phyloP scores from a whole-genome alignment of 225 moss, liverwort and hornwort species.

The Rhytidiadelphus loreus region DNA sequence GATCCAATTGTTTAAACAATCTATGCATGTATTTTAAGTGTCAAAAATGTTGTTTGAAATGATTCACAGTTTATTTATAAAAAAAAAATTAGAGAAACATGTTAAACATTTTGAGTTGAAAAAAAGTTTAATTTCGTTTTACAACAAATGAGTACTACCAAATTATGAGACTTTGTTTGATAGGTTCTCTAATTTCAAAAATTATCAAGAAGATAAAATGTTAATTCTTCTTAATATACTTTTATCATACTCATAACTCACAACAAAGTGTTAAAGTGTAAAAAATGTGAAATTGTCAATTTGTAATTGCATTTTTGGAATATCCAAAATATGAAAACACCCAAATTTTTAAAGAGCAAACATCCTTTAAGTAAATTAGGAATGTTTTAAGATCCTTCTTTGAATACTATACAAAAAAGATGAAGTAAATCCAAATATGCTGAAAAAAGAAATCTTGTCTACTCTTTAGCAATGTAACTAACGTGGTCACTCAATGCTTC shows the following conservation, averaged over 20 bases:
- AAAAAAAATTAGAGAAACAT: no score
- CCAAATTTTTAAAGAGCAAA: neutral
- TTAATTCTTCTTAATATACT: no score
- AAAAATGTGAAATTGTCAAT: neutral
- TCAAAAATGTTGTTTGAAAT: neutral
- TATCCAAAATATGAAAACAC: neutral
- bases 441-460: neutral
- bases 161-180: neutral
- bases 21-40: neutral
- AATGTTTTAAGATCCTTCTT: neutral
- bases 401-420: neutral
- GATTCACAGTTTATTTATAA: neutral
- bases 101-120: neutral
- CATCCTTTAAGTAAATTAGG: neutral
- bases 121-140: neutral
- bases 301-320: neutral
- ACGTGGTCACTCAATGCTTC: accelerated
- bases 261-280: neutral
- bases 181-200: accelerated
- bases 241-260: neutral
- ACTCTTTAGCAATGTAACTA: neutral
- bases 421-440: neutral
- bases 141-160: neutral
- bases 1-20: neutral
- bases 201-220: no score